Evolutionary conservation across 1,284 basidiomycete species (phyloP), one percentile per base, ranked within the genome.

Genomic region (Tremellales sp.): DNA sequence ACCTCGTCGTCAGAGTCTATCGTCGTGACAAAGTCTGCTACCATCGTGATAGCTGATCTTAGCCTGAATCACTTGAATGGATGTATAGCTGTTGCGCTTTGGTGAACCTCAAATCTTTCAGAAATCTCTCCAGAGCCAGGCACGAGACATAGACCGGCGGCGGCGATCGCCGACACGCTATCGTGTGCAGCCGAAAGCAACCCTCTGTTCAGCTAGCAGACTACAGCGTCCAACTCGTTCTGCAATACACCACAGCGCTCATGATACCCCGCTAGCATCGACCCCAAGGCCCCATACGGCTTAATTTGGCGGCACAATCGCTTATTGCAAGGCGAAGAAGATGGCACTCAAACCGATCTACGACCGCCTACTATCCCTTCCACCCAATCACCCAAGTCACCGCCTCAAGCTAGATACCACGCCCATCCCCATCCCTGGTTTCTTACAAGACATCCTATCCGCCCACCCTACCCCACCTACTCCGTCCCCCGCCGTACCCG

Each of bases 1-100:
- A 57, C 57, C 57, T 76, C 74, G 51, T 73, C 70, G 56, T 76
- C 74, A 48, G 73, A 75, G 53, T 76, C 74, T 29, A 76, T 65
- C 8, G 74, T 76, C 17, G 67, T 62, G 46, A 75, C 68, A 46
- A 76, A 73, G 54, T 76, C 74, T 52, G 55, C 53, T 4, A 63
- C 37, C 66, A 68, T 66, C 29, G 42, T 50, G 39, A 42, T 56
- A 33, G 26, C 12, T 40, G 19, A 22, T 40, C 29, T n/a, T 33
- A 33, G 29, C n/a, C 10, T 10, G 29, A 33, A 40, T 10, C 4
- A 23, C 13, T 10, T 22, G 21, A 5, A 22, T 10, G 7, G 19
- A 21, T 7, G 7, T 40, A 15, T n/a, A n/a, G n/a, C n/a, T n/a
- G n/a, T n/a, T n/a, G n/a, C n/a, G n/a, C n/a, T n/a, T n/a, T n/a